Evolutionary conservation across 306 rosid species (phyloP), one percentile per base, ranked within the genome.

Genomic region (Lithocarpus polystachyus): DNA sequence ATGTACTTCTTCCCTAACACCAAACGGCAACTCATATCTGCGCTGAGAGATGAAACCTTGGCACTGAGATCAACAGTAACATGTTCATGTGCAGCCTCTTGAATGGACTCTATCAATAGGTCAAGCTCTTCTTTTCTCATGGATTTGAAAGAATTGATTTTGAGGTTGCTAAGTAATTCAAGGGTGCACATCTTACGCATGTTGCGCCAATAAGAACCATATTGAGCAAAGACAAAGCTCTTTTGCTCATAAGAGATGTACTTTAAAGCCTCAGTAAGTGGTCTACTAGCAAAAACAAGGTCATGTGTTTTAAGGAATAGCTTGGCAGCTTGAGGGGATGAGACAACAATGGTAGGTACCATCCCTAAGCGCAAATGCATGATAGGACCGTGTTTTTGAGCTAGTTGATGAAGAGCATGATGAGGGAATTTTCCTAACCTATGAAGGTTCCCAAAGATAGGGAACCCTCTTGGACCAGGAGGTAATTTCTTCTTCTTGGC

Each of bases 181-280:
- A 85, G 80, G 1, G 88, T 89, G 87, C 92, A 90, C 89, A 92
- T 86, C 76, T 90, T 90, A 0, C 97, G 88, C 57, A 85, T 64
- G 81, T 88, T 83, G 14, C 94, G 92, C 97, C 97, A 92, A 55
- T 91, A 91, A 8, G 92, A 26, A 22, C 97, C 94, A 10, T 90
- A 92, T 17, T 59, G 52, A 18, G 76, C 73, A 14, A 87, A 89
- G 51, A 23, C 48, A 22, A 94, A 3, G 82, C n/a, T 70, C 57
- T 77, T 84, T 15, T 90, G 96, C 4, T 52, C 92, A 52, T 83
- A 92, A 14, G 81, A 19, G 1, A 91, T 81, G 81, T 68, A 1
- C 72, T 86, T 87, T 20, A 84, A 24, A 15, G 88, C 86, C 60
- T 79, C 78, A 26, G 1, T n/a, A 4, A 82, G 84, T 35, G 94